A percentile compares a stretch with the other conserved stretches of the same genome.
Conservation (phyloP, 257 asterid genomes). For the Nicotiana obtusifolia region DNA sequence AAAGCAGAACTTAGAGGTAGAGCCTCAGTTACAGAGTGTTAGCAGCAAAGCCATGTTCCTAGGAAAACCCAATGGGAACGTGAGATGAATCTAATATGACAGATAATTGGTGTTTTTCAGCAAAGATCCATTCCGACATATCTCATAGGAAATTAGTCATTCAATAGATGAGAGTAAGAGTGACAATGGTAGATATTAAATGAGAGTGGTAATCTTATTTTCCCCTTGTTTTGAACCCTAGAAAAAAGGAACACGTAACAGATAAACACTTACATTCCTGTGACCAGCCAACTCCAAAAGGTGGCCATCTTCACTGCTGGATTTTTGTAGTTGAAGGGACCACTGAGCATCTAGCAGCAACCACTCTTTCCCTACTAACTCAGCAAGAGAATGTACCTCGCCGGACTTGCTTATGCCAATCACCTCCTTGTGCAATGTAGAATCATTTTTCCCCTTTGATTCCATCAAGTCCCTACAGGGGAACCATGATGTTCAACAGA, state of each 20-base stretch:
- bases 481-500: constrained; percentile 15
- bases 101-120: not conserved
- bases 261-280: constrained; percentile 47
- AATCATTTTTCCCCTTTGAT: constrained; percentile 43
- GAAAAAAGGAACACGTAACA: not conserved
- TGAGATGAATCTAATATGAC: not conserved
- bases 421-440: constrained; percentile 37
- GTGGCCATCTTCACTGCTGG: constrained; percentile 49
- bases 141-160: not conserved
- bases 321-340: constrained; percentile 53
- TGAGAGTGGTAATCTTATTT: not conserved
- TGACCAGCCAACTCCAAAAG: constrained; percentile 71
- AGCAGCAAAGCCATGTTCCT: not conserved
- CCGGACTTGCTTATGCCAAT: constrained; percentile 53
- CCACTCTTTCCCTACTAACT: constrained; percentile 61
- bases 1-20: not conserved
- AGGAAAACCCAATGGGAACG: not conserved
- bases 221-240: not conserved
- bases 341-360: constrained; percentile 59
- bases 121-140: not conserved
- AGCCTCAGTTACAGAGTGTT: not conserved
- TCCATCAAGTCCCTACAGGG: constrained; percentile 46
- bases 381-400: constrained; percentile 51
- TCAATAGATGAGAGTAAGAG: not conserved
- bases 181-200: not conserved